Evolutionary conservation across 1,139 yeast genomes (phyloP).

Genomic region (Candida glucosophila): DNA sequence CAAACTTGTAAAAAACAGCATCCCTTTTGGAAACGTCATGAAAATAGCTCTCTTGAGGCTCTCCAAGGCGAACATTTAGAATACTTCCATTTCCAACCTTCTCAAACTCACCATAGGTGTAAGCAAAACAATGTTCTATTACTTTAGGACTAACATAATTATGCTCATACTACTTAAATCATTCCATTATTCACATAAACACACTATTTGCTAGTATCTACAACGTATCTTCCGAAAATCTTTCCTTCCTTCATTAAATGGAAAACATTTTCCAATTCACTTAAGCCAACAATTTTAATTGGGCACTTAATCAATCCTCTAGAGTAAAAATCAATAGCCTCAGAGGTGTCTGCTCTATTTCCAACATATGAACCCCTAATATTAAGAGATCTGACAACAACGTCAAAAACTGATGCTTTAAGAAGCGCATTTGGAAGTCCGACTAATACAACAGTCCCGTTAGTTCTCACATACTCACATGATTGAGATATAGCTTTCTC

Average conservation of each 20-base stretch:
- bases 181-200: neutral
- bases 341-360: constrained; percentile 72
- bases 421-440: constrained; percentile 69
- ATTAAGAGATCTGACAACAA: constrained; percentile 56
- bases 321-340: constrained; percentile 64
- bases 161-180: constrained; percentile 3
- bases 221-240: constrained; percentile 70
- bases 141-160: too few relatives aligned
- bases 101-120: too few relatives aligned
- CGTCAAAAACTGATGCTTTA: constrained; percentile 52
- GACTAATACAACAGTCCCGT: constrained; percentile 65
- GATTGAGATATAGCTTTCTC: constrained; percentile 61
- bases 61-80: too few relatives aligned
- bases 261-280: constrained; percentile 54
- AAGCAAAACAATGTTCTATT: too few relatives aligned
- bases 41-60: too few relatives aligned
- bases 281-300: constrained; percentile 60
- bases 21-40: too few relatives aligned
- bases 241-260: constrained; percentile 64
- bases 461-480: constrained; percentile 53
- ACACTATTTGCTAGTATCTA: constrained; percentile 51
- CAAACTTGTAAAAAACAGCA: too few relatives aligned
- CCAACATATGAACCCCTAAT: constrained; percentile 73
- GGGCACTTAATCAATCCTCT: constrained; percentile 67
- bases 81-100: too few relatives aligned